phyloP scores from a whole-genome alignment of 768 basidiomycete genomes.

The Russula abietina region DNA sequence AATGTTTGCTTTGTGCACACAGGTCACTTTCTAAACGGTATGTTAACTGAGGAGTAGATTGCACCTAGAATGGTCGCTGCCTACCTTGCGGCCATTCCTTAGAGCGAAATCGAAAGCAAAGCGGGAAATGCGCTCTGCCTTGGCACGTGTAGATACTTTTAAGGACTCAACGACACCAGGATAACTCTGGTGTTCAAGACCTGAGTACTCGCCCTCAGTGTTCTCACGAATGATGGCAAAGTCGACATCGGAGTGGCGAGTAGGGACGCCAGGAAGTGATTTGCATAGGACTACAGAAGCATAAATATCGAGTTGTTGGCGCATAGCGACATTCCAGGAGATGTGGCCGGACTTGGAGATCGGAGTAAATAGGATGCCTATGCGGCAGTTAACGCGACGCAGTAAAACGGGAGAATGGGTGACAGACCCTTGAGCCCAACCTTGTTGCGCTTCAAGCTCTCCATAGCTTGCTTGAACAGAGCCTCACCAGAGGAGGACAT shows the following conservation, averaged over 20 bases:
- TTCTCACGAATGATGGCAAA: conserved; percentile 99
- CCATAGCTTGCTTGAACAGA: conserved; percentile 97
- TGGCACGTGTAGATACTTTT: conserved; percentile 93
- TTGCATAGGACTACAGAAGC: conserved; percentile 98
- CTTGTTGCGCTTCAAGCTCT: conserved; percentile 93
- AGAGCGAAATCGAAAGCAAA: conserved; percentile 99
- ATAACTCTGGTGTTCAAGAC: conserved; percentile 94
- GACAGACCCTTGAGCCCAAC: conserved; percentile 94
- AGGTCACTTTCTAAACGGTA: conserved; percentile 86
- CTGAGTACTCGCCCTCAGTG: conserved; percentile 99
- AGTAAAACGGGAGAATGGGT: not conserved
- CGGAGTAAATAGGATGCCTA: conserved; percentile 98
- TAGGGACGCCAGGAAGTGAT: conserved; percentile 91
- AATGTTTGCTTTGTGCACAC: conserved; percentile 99
- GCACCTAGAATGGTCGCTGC: conserved; percentile 23
- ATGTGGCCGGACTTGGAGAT: conserved; percentile 95
- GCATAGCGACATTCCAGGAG: conserved; percentile 99
- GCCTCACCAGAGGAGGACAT: conserved; percentile 91
- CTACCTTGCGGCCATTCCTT: conserved; percentile 95
- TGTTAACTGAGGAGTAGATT: conserved; percentile 1
- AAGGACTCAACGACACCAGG: conserved; percentile 98
- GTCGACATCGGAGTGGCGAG: conserved; percentile 94
- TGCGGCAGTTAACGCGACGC: not conserved
- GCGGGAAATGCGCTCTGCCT: conserved; percentile 92
- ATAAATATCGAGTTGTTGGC: conserved; percentile 98